Evolutionary conservation across 805 yeast species (phyloP).

Genomic region (Candida pseudofarinosa): DNA sequence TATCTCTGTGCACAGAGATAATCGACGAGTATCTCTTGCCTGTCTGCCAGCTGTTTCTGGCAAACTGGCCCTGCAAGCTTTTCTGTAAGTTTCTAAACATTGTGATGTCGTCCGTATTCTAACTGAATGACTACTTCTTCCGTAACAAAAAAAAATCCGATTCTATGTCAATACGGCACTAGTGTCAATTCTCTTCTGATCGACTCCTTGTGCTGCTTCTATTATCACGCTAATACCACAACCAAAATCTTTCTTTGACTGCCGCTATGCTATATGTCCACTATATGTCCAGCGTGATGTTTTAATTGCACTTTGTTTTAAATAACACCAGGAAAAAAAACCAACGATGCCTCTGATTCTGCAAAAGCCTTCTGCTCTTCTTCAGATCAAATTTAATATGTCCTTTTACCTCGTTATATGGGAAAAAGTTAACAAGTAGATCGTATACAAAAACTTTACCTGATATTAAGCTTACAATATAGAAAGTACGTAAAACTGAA

Average conservation of each 20-base stretch:
- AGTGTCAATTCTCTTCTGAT: no score
- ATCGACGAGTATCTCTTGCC: constrained; percentile 34
- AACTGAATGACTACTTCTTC: no score
- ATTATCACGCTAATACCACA: no score
- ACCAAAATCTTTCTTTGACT: no score
- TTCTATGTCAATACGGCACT: no score
- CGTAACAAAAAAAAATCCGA: no score
- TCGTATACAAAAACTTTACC: background rate
- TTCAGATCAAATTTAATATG: background rate
- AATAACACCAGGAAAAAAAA: background rate
- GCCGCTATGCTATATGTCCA: no score
- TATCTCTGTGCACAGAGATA: constrained; percentile 68
- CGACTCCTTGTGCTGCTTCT: no score
- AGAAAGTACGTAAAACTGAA: constrained; percentile 1
- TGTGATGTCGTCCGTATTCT: no score
- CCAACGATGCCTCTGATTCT: background rate
- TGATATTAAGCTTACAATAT: background rate
- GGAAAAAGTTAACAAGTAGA: background rate
- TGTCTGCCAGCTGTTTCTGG: constrained; percentile 2
- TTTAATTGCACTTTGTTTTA: background rate
- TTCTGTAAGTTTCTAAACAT: background rate
- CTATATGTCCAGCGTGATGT: no score
- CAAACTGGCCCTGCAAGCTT: constrained; percentile 1
- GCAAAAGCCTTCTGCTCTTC: background rate
- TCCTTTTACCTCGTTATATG: background rate